Evolutionary conservation across 2,329 filamentous ascomycete species (phyloP), one percentile per base, ranked within the genome.

Genomic region (Aspergillus versicolor): DNA sequence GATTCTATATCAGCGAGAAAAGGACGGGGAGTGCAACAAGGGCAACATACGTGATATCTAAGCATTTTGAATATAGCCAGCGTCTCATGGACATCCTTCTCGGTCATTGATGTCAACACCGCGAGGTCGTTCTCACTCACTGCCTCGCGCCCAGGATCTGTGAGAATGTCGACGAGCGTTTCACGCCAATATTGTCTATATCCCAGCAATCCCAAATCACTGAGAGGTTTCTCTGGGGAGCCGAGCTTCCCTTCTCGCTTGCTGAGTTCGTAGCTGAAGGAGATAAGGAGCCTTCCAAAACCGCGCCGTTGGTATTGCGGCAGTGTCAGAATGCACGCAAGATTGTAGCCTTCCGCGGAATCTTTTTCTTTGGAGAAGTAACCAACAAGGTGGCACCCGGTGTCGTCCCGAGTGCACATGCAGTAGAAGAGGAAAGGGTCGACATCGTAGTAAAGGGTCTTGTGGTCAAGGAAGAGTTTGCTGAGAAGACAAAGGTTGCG

Each of bases 361-460:
- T 99, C 94, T 66, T 99, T 99, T 74, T 99, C 94, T 73, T 99
- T 99, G 55, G 90, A 96, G 68, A 99, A 99, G 71, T 99, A 99
- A n/a, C 94, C 94, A 24, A 97, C 93, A 65, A 99, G 94, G 71
- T 97, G 94, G 70, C 94, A 97, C 17, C 93, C 93, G 17, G 88
- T 84, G 55, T 94, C 89, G 68, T 97, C 90, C 65, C 92, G 93
- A 67, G 96, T 94, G 63, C 92, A 96, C 78, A 97, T 90, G 66
- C 97, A 92, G 72, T 97, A 97, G 78, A 97, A 97, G 6, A 97
- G 76, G 72, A 97, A 97, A 0, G 93, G 94, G 65, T 97, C 93
- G 2, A 97, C 93, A 68, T 97, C 93, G 76, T 97, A 97, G 78
- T 97, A 97, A 4, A 97, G 82, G 0, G 94, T 99, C 74, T 99